phyloP scores from a whole-genome alignment of 768 basidiomycete species.

The Leccinum disarticulatum region DNA sequence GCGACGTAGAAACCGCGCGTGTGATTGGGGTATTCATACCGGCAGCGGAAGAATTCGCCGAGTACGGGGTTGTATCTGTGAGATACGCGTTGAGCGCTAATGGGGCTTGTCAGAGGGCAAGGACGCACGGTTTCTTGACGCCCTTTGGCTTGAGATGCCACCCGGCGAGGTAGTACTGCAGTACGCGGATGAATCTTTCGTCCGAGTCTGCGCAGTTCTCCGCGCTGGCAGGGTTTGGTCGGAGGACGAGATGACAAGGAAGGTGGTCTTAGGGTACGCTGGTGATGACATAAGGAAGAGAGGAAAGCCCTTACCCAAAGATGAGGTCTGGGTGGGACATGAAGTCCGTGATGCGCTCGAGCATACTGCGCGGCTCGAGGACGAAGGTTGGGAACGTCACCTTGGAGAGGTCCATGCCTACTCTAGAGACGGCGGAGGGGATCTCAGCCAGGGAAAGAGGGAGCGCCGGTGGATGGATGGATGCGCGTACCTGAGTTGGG shows the following conservation, averaged over 20 bases:
- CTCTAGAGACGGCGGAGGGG: constrained; percentile 45
- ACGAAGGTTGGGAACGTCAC: constrained; percentile 96
- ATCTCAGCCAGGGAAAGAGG: constrained; percentile 9
- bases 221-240: constrained; percentile 50
- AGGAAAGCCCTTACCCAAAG: constrained; percentile 67
- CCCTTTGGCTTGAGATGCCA: constrained; percentile 99
- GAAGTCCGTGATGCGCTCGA: constrained; percentile 98
- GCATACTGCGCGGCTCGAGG: constrained; percentile 94
- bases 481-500: constrained; percentile 73
- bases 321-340: constrained; percentile 98
- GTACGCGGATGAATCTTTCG: constrained; percentile 87
- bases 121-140: constrained; percentile 94
- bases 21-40: constrained; percentile 89
- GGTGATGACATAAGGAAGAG: constrained; percentile 14
- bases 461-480: background rate
- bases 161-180: constrained; percentile 95
- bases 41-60: constrained; percentile 97
- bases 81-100: constrained; percentile 8
- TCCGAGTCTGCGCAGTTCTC: constrained; percentile 79
- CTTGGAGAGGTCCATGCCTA: constrained; percentile 95
- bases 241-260: background rate
- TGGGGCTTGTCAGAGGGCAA: background rate
- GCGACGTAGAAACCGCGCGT: constrained; percentile 96
- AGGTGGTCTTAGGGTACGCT: constrained; percentile 23
- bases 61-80: constrained; percentile 92